phyloP scores from a whole-genome alignment of 257 asterid genomes.

The Thymus quinquecostatus region DNA sequence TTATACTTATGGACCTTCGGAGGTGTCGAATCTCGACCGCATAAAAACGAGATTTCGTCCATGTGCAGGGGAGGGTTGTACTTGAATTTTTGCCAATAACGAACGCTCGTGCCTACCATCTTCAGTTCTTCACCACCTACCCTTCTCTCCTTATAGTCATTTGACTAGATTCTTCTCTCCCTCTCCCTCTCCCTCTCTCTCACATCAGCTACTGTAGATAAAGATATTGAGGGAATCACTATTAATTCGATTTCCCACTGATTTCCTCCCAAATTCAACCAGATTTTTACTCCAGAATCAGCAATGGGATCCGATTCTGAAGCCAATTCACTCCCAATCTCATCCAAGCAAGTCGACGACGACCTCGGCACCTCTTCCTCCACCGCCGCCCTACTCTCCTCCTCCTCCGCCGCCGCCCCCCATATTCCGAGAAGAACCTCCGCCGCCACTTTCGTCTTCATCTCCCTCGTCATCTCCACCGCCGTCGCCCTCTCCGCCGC shows the following conservation, averaged over 20 bases:
- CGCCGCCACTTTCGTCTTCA: slow-evolving; percentile 28
- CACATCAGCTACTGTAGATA: not conserved
- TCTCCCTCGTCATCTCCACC: slow-evolving; percentile 42
- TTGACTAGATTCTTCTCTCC: not conserved
- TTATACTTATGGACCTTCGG: too few species aligned
- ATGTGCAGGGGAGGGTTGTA: too few species aligned
- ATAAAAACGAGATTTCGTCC: too few species aligned
- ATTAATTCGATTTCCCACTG: too few species aligned
- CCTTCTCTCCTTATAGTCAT: not conserved
- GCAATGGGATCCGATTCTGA: slow-evolving; percentile 19
- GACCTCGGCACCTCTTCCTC: slow-evolving; percentile 48
- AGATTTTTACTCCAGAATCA: too few species aligned
- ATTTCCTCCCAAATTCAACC: too few species aligned
- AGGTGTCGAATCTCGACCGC: too few species aligned
- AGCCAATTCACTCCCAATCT: slow-evolving; percentile 27
- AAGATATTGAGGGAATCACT: not conserved
- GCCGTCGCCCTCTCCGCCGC: slow-evolving; percentile 58
- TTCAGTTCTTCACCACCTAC: not conserved
- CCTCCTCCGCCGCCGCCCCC: slow-evolving; percentile 31
- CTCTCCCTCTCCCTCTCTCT: not conserved
- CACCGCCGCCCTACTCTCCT: slow-evolving; percentile 35
- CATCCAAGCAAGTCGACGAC: slow-evolving; percentile 18
- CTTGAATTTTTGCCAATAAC: too few species aligned
- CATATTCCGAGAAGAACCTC: slow-evolving; percentile 17
- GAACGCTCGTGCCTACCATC: too few species aligned